These are phyloP conservation scores for Triticum aestivum DNA, from an alignment of 176 grass and related monocot genomes.

Conservation along the genomic window IWGSC_CS_RefSeq_v2.1 NC_057806.1:647131581-647132080, in stretches of 20 bases:
- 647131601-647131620: slow-evolving; percentile 58
- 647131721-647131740: slow-evolving; percentile 50
- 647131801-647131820: slow-evolving; percentile 84
- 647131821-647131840: slow-evolving; percentile 95
- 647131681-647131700: slow-evolving; percentile 49
- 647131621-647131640: slow-evolving; percentile 63
- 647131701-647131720: slow-evolving; percentile 67
- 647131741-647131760: slow-evolving; percentile 47
- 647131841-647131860: slow-evolving; percentile 97
- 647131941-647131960: slow-evolving; percentile 86
- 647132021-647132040: slow-evolving; percentile 76
- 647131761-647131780: slow-evolving; percentile 70
- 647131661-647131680: slow-evolving; percentile 50
- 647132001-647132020: slow-evolving; percentile 66
- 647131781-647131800: slow-evolving; percentile 73
- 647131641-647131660: slow-evolving; percentile 91
- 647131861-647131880: slow-evolving; percentile 91
- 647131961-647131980: slow-evolving; percentile 64
- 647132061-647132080: too few species aligned
- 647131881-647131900: slow-evolving; percentile 94
- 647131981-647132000: slow-evolving; percentile 92
- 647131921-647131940: slow-evolving; percentile 69
- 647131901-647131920: slow-evolving; percentile 94
- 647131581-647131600: slow-evolving; percentile 53
- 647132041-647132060: slow-evolving; percentile 69